Conservation (phyloP, 148 eudicot genomes). For the Heliamphora exappendiculata region DNA sequence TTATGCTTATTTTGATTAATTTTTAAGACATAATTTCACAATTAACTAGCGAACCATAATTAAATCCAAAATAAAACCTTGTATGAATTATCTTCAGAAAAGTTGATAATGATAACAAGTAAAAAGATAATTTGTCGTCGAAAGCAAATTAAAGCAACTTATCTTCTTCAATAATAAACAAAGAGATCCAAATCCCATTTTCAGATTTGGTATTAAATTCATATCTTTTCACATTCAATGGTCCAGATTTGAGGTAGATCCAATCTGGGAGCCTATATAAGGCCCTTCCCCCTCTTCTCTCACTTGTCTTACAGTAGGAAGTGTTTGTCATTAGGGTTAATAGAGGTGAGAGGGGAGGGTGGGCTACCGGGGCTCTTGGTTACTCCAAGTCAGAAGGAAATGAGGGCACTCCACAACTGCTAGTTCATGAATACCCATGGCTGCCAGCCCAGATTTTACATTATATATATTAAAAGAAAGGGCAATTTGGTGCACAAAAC, state of each 20-base stretch:
- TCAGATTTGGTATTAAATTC: conserved; percentile 15
- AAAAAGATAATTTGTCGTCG: no score
- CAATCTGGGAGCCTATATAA: conserved; percentile 8
- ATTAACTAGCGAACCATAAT: no score
- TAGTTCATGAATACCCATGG: conserved; percentile 24
- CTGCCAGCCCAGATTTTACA: neutral
- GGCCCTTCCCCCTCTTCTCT: neutral
- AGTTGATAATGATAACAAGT: no score
- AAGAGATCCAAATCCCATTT: neutral
- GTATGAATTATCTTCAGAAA: no score
- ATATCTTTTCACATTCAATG: conserved; percentile 14
- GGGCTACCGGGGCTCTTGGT: conserved; percentile 11
- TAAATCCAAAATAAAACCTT: no score
- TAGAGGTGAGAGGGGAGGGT: no score
- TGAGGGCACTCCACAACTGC: conserved; percentile 16
- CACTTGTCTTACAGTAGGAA: neutral
- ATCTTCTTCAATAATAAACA: neutral
- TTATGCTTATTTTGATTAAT: no score
- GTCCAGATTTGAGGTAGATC: conserved; percentile 6
- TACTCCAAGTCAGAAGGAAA: conserved; percentile 20
- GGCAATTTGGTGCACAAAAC: no score
- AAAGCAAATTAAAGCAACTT: no score
- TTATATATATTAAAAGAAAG: neutral
- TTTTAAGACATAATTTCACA: no score
- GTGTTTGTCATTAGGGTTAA: neutral